Conservation (phyloP, 2,329 filamentous ascomycete genomes). For the Herpotrichia juniperi region DNA sequence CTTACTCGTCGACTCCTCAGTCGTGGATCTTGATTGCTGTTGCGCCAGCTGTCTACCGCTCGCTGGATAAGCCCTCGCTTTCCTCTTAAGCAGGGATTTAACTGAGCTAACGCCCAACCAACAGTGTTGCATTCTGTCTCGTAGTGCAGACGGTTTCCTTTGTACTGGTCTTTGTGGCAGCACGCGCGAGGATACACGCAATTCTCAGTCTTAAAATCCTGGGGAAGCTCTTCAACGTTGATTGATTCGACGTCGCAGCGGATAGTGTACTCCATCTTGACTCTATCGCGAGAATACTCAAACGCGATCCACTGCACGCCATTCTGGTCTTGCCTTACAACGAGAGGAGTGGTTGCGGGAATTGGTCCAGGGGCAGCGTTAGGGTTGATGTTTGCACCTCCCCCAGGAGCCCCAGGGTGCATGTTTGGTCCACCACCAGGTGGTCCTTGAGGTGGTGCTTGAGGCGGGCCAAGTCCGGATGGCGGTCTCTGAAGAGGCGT, state of each 20-base stretch:
- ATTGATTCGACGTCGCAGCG: slow-evolving; percentile 97
- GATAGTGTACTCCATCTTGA: slow-evolving; percentile 99
- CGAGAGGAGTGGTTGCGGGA: slow-evolving; percentile 91
- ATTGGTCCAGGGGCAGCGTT: slow-evolving; percentile 96
- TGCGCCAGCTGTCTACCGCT: slow-evolving; percentile 97
- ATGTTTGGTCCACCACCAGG: slow-evolving; percentile 49
- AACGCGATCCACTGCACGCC: slow-evolving; percentile 99
- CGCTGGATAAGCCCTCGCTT: slow-evolving; percentile 96
- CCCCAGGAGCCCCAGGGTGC: slow-evolving; percentile 42
- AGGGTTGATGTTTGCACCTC: slow-evolving; percentile 69
- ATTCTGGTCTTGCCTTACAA: slow-evolving; percentile 93
- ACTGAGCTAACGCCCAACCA: slow-evolving; percentile 96
- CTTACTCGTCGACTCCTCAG: slow-evolving; percentile 89
- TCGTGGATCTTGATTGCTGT: slow-evolving; percentile 95
- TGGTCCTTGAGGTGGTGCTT: slow-evolving; percentile 47
- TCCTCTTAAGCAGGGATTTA: slow-evolving; percentile 88
- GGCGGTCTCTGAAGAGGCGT: slow-evolving; percentile 63
- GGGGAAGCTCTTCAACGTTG: slow-evolving; percentile 80
- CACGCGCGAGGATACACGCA: slow-evolving; percentile 97
- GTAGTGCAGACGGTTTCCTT: slow-evolving; percentile 92
- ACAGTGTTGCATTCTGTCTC: slow-evolving; percentile 99
- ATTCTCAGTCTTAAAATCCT: slow-evolving; percentile 97
- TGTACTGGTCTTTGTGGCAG: slow-evolving; percentile 94
- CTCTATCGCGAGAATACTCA: slow-evolving; percentile 93
- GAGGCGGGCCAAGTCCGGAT: slow-evolving; percentile 52